A percentile compares a stretch with the other conserved stretches of the same genome.
phyloP scores from a whole-genome alignment of 345 rosid genomes.

The Linum trigynum region DNA sequence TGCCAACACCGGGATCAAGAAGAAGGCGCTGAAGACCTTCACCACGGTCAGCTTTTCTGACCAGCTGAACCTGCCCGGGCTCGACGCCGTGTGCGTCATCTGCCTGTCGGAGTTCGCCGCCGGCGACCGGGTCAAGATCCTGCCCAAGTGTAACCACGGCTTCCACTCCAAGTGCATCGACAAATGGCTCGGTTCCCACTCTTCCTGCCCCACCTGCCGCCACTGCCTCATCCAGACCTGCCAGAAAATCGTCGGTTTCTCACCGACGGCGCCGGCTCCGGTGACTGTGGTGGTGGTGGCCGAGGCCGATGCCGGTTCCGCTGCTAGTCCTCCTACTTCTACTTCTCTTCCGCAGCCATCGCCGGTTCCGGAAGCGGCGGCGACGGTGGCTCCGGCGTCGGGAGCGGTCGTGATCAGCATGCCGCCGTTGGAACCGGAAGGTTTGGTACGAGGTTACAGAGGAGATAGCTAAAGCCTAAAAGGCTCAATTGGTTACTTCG shows the following conservation, averaged over 20 bases:
- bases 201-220: conserved; percentile 26
- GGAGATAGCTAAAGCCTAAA: too few relatives aligned
- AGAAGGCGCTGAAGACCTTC: conserved; percentile 1
- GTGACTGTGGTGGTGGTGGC: not conserved
- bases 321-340: not conserved
- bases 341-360: not conserved
- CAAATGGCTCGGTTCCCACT: conserved; percentile 26
- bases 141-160: conserved; percentile 21
- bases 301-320: not conserved
- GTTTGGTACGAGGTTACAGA: not conserved
- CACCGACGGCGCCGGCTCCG: not conserved
- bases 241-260: not conserved
- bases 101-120: conserved; percentile 19
- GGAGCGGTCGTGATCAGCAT: not conserved
- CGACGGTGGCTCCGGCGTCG: not conserved
- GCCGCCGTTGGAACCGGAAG: not conserved
- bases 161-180: conserved; percentile 25
- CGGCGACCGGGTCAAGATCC: conserved; percentile 22
- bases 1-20: conserved; percentile 19
- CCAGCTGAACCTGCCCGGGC: not conserved
- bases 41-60: not conserved
- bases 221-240: not conserved
- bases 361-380: not conserved
- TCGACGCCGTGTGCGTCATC: conserved; percentile 17
- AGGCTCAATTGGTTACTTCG: too few relatives aligned